phyloP scores from a whole-genome alignment of 768 basidiomycete species.

The Rhizopogon roseolus region DNA sequence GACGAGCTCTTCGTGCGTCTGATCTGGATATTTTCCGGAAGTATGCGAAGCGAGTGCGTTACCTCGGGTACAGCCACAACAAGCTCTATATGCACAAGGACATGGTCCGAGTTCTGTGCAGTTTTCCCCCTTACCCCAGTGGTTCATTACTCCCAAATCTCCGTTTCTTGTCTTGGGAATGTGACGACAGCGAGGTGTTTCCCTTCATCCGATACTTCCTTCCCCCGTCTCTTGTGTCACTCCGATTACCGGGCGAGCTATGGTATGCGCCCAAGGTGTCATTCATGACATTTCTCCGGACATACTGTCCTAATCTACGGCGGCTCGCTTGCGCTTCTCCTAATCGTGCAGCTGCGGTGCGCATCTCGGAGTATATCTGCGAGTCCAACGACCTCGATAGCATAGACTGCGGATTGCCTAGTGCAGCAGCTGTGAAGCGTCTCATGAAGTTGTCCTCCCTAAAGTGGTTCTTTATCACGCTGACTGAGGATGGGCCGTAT shows the following conservation, averaged over 20 bases:
- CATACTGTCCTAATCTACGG: not conserved
- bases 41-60: constrained; percentile 4
- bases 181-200: not conserved
- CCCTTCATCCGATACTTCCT: constrained; percentile 1
- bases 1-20: not conserved
- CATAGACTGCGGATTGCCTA: not conserved
- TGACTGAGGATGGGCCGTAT: not conserved
- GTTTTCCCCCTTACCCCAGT: not conserved
- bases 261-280: constrained; percentile 2
- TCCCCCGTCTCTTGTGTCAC: not conserved
- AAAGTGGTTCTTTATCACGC: not conserved
- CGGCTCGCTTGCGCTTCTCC: not conserved
- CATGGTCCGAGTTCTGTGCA: not conserved
- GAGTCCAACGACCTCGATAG: not conserved
- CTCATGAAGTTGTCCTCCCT: not conserved
- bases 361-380: constrained; percentile 1
- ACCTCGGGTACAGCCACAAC: not conserved
- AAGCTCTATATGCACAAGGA: not conserved
- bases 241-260: not conserved
- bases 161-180: not conserved
- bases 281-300: constrained; percentile 4
- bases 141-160: constrained; percentile 2
- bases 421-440: constrained; percentile 1
- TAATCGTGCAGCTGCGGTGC: not conserved
- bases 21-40: constrained; percentile 3